These are phyloP conservation scores for Rhododendron simsii DNA, from an alignment of 148 eudicot genomes.

Conservation along the genomic window DNA sequence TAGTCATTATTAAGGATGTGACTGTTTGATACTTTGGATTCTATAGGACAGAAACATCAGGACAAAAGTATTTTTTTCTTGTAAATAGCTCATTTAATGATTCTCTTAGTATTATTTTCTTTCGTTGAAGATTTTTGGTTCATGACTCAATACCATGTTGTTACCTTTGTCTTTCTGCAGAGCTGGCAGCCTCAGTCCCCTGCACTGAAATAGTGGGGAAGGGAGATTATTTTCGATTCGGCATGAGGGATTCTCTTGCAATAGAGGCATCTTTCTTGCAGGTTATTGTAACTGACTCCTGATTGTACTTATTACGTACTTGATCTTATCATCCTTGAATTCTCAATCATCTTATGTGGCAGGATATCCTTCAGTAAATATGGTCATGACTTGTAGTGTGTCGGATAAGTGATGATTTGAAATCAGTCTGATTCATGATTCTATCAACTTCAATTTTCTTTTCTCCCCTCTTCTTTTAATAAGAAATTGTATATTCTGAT, in stretches of 20 bases:
- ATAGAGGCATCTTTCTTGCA: constrained; percentile 97
- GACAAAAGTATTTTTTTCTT: not conserved
- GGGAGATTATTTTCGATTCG: constrained; percentile 95
- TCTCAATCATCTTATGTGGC: not conserved
- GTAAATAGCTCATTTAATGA: not conserved
- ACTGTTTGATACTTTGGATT: not conserved
- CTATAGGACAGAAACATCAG: not conserved
- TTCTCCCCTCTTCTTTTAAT: not conserved
- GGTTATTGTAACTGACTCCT: constrained; percentile 35
- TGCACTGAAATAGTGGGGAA: constrained; percentile 79
- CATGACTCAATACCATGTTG: constrained; percentile 12
- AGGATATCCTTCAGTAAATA: not conserved
- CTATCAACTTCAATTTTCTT: not conserved
- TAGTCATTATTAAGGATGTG: not conserved
- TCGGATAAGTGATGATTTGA: not conserved
- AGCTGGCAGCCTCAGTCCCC: constrained; percentile 89
- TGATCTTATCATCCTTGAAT: not conserved
- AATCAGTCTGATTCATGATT: not conserved
- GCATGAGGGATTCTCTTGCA: constrained; percentile 97
- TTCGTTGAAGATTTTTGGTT: not conserved
- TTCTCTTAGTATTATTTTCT: not conserved
- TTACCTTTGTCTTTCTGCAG: constrained; percentile 41
- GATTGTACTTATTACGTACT: not conserved
- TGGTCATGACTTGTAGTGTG: not conserved
- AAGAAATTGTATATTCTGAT: not conserved